Base-by-base conservation (phyloP, 306 rosid species). In the Glycyrrhiza uralensis region DNA sequence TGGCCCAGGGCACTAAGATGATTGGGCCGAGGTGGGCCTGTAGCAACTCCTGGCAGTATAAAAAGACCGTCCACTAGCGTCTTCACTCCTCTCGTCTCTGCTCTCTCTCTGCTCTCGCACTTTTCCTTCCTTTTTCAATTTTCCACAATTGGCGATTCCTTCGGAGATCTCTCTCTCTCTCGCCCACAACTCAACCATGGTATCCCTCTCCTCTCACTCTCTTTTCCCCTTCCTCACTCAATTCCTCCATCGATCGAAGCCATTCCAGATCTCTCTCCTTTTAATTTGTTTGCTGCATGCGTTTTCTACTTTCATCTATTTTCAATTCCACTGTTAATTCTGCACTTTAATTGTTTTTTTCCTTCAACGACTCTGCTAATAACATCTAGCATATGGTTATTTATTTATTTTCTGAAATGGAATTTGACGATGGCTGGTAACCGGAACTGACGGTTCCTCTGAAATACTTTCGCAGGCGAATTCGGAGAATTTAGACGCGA, bases 401-500 rank as follows among this genome's bases (percentile, higher is more conserved):
- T 32, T 18, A 0, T 15, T 30, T 32, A 0, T 8, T 15, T 8
- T 26, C 15, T 47, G 13, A 22, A 8, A 60, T 22, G 42, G 51
- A 56, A 29, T 51, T 61, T 10, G 0, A 19, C 19, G 17, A 28
- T 50, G 60, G 60, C 11, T 11, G 26, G 12, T 39, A 0, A 12
- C 20, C 3, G 65, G 1, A 49, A 30, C 46, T 35, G 23, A 22
- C 1, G 42, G 44, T 59, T 76, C 36, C 67, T 10, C 7, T 32
- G 33, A 44, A 55, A 3, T 80, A 73, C 19, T 49, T 39, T 8
- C 1, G 60, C 49, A 93, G 98, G 97, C 86, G 70, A 87, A 83
- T 13, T 77, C 80, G 26, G 87, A 81, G 7, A 80, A 85, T 72
- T 75, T 93, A 47, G 97, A 88, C 61, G 78, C 82, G 1, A 38